These are phyloP conservation scores for Nitzschia putrida DNA, from an alignment of 108 stramenopile genomes.

Conservation along the genomic window DNA sequence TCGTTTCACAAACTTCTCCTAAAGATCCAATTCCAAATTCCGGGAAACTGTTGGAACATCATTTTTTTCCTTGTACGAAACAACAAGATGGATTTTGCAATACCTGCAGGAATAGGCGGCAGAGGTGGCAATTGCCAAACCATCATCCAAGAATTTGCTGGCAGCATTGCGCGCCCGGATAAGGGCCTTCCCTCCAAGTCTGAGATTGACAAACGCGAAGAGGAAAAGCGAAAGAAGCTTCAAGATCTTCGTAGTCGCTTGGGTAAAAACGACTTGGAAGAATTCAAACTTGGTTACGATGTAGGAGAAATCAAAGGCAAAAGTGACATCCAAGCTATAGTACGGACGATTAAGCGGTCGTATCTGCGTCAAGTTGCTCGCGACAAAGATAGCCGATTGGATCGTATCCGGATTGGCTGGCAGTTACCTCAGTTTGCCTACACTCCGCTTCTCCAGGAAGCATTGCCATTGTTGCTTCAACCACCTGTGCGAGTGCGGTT, in stretches of 20 bases:
- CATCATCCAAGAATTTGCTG: no score
- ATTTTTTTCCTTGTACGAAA: no score
- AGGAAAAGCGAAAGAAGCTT: no score
- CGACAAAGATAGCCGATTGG: conserved; percentile 28
- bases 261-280: conserved; percentile 25
- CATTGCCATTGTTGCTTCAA: conserved; percentile 22
- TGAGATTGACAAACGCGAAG: no score
- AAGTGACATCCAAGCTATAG: conserved; percentile 22
- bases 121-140: no score
- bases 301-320: conserved; percentile 29
- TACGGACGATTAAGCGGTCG: conserved; percentile 16
- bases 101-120: no score
- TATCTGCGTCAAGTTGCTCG: conserved; percentile 15
- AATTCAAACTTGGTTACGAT: conserved; percentile 34
- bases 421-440: conserved; percentile 26
- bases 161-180: no score
- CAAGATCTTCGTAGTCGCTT: neutral
- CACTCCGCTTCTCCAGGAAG: conserved; percentile 22
- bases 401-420: conserved; percentile 37
- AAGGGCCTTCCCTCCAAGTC: no score
- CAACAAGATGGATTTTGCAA: no score
- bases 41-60: no score
- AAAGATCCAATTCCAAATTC: no score
- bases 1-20: no score
- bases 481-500: conserved; percentile 18